phyloP scores from a whole-genome alignment of 805 yeast species.

The Metschnikowia sp. region DNA sequence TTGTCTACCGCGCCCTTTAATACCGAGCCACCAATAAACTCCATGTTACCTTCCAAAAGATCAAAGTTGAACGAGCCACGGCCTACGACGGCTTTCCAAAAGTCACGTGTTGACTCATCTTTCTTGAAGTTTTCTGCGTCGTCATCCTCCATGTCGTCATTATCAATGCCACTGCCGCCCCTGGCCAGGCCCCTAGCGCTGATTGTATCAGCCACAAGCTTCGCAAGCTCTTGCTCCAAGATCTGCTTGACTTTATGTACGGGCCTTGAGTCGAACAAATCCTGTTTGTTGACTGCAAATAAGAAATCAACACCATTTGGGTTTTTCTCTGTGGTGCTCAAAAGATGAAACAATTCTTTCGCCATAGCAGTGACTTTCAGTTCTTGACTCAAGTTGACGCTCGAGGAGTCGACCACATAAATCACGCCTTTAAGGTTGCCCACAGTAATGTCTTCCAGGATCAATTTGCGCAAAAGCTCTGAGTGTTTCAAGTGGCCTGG shows the following conservation, averaged over 20 bases:
- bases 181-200: conserved; percentile 22
- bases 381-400: conserved; percentile 46
- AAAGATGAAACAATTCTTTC: conserved; percentile 53
- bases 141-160: conserved; percentile 29
- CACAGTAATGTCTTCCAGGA: conserved; percentile 38
- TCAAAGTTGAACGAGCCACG: conserved; percentile 54
- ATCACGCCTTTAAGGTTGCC: conserved; percentile 60
- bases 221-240: conserved; percentile 62
- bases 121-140: conserved; percentile 24
- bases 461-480: conserved; percentile 49
- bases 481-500: conserved; percentile 87
- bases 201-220: conserved; percentile 47
- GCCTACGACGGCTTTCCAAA: conserved; percentile 41
- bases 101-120: conserved; percentile 43
- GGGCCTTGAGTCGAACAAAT: conserved; percentile 80
- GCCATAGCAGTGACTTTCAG: conserved; percentile 44
- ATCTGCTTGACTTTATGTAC: conserved; percentile 53
- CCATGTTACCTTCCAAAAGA: conserved; percentile 68
- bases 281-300: conserved; percentile 82
- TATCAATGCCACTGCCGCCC: conserved; percentile 37
- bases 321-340: conserved; percentile 58
- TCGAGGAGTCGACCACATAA: conserved; percentile 72
- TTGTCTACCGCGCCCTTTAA: conserved; percentile 48
- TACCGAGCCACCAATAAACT: conserved; percentile 71
- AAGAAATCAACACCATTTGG: conserved; percentile 71